Percentiles rank a stretch among this genome's conserved stretches.
Conservation (phyloP, 371 early-diverging fungal species). For the Nematocida ausubeli region DNA sequence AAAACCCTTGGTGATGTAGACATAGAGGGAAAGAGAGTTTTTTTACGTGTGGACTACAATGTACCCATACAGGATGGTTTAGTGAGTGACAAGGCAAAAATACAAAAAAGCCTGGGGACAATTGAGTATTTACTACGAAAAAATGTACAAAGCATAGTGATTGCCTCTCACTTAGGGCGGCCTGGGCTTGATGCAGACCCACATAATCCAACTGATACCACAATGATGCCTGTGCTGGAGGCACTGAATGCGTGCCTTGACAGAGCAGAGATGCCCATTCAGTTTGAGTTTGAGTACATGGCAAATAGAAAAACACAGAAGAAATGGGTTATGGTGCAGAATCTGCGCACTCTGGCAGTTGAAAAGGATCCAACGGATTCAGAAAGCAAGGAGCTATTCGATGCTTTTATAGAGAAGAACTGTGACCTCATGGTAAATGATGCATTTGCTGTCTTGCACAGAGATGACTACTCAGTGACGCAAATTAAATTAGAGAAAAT, state of each 20-base stretch:
- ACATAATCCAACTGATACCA: not conserved
- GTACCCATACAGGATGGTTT: conserved; percentile 94
- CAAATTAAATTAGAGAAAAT: conserved; percentile 74
- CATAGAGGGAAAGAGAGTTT: conserved; percentile 58
- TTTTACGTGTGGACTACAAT: conserved; percentile 85
- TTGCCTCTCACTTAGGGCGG: conserved; percentile 94
- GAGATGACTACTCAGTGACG: conserved; percentile 86
- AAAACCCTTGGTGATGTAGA: conserved; percentile 41
- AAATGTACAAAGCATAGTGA: conserved; percentile 72
- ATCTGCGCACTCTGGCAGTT: conserved; percentile 91
- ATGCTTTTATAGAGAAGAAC: conserved; percentile 79
- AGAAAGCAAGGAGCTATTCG: conserved; percentile 64
- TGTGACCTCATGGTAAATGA: conserved; percentile 95
- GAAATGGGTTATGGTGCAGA: conserved; percentile 82
- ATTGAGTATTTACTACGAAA: conserved; percentile 74
- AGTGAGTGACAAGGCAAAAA: conserved; percentile 70
- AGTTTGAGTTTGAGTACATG: conserved; percentile 71
- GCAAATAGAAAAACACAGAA: not conserved
- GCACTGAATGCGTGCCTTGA: conserved; percentile 14
- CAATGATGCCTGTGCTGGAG: conserved; percentile 19
- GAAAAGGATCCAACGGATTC: conserved; percentile 76
- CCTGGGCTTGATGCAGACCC: conserved; percentile 74
- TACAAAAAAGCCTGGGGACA: conserved; percentile 86
- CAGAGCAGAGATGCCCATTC: not conserved
- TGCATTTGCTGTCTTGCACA: conserved; percentile 95